Conservation (phyloP, 208 protist species). For the Endotrypanum monterogeii region DNA sequence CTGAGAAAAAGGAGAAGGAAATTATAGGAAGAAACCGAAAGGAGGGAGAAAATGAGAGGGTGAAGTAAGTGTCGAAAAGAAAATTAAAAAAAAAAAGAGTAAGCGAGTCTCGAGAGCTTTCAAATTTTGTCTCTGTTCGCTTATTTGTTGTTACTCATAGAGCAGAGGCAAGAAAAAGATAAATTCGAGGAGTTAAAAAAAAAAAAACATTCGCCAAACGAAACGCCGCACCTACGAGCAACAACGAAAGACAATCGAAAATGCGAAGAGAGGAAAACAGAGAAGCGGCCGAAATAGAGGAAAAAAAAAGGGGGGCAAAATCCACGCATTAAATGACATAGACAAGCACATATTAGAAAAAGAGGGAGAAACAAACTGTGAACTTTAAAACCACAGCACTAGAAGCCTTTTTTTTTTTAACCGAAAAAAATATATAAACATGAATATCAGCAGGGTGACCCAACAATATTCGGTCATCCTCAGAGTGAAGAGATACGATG, state of each 20-base stretch:
- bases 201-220: too few relatives aligned
- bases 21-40: too few relatives aligned
- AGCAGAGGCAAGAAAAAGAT: not conserved
- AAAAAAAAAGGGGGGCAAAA: not conserved
- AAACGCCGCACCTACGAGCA: not conserved
- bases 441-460: not conserved
- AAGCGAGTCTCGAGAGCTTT: too few relatives aligned
- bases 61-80: too few relatives aligned
- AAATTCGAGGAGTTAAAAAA: not conserved
- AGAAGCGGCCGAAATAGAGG: not conserved
- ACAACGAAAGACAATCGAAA: too few relatives aligned
- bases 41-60: too few relatives aligned
- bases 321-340: not conserved
- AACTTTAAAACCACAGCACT: not conserved
- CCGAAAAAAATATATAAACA: not conserved
- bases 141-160: too few relatives aligned
- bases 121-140: too few relatives aligned
- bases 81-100: too few relatives aligned
- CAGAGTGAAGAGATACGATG: not conserved
- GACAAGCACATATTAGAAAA: not conserved
- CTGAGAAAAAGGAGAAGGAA: too few relatives aligned
- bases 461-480: not conserved
- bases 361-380: not conserved
- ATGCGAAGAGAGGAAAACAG: not conserved
- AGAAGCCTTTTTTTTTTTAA: too few relatives aligned